Evolutionary conservation across 2,329 filamentous ascomycete species (phyloP).

Genomic region (Colletotrichum sp.): DNA sequence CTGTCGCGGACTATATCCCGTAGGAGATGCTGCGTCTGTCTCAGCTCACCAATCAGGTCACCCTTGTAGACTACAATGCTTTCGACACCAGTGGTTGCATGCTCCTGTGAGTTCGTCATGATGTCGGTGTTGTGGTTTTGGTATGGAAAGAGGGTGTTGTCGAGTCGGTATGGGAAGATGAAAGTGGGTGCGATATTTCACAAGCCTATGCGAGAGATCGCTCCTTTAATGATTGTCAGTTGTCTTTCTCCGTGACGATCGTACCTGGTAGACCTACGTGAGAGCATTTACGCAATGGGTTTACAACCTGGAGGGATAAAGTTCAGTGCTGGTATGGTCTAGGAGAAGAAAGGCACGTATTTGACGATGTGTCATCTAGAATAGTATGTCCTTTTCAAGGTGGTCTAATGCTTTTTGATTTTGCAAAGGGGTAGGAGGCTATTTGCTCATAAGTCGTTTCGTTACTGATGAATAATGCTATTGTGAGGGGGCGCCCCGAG

Average conservation of each 20-base stretch:
- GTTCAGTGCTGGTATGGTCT: neutral
- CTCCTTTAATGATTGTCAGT: neutral
- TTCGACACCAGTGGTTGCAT: neutral
- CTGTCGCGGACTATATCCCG: neutral
- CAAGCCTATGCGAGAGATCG: neutral
- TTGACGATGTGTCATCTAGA: neutral
- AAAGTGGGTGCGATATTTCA: neutral
- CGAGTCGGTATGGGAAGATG: neutral
- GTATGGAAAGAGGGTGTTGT: neutral
- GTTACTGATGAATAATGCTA: neutral
- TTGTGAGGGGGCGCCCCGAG: neutral
- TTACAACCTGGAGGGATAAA: neutral
- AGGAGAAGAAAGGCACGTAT: neutral
- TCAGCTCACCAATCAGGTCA: neutral
- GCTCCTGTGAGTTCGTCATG: neutral
- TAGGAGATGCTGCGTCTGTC: neutral
- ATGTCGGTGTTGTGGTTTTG: neutral
- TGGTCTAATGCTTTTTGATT: neutral
- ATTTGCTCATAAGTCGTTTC: neutral
- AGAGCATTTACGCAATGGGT: neutral
- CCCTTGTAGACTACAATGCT: neutral
- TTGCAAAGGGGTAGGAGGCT: neutral
- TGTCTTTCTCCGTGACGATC: neutral
- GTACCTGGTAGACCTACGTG: neutral
- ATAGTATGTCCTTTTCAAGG: neutral